phyloP scores from a whole-genome alignment of 2,329 filamentous ascomycete genomes.

The Conoideocrella luteorostrata region DNA sequence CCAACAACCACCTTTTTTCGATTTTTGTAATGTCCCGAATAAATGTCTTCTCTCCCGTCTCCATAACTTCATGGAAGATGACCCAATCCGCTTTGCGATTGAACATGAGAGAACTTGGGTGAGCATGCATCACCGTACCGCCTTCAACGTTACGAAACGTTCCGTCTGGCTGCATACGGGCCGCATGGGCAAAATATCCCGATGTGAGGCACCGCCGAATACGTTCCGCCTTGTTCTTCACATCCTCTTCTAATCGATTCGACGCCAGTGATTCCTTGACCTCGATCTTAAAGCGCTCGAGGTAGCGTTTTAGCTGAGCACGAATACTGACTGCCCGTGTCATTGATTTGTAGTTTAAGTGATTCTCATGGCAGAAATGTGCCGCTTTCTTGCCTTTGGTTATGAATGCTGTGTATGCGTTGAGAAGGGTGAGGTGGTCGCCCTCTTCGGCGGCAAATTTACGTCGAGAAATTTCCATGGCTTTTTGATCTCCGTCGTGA shows the following conservation, averaged over 20 bases:
- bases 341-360: constrained; percentile 81
- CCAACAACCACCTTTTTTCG: constrained; percentile 84
- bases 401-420: constrained; percentile 86
- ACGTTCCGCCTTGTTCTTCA: constrained; percentile 51
- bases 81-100: constrained; percentile 97
- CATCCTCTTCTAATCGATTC: constrained; percentile 22
- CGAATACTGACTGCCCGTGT: constrained; percentile 77
- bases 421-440: constrained; percentile 86
- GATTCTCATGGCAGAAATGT: constrained; percentile 81
- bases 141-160: constrained; percentile 82
- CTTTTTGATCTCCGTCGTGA: constrained; percentile 69
- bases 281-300: constrained; percentile 75
- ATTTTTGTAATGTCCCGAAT: constrained; percentile 91
- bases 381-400: constrained; percentile 76
- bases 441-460: constrained; percentile 91
- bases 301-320: constrained; percentile 75
- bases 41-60: constrained; percentile 81
- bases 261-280: constrained; percentile 56
- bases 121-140: constrained; percentile 70
- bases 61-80: constrained; percentile 87
- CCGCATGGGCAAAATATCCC: constrained; percentile 90
- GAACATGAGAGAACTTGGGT: constrained; percentile 91
- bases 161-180: constrained; percentile 89
- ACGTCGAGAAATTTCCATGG: constrained; percentile 65
- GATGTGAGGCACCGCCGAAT: constrained; percentile 80